Evolutionary conservation across 2,329 filamentous ascomycete species (phyloP).

Genomic region (Aspergillus cejpii): DNA sequence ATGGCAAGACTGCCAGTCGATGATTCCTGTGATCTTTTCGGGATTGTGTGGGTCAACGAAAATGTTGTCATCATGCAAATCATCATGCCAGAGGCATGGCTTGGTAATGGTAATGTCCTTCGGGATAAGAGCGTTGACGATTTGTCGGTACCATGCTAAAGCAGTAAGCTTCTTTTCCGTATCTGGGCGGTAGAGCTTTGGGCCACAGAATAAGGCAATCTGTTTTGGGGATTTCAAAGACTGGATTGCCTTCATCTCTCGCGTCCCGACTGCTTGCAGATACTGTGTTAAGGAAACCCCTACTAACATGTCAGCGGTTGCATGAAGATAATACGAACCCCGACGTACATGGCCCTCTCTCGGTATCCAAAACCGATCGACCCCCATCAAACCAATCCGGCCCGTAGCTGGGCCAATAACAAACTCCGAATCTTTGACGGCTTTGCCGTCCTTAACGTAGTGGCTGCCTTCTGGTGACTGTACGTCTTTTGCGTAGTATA

Average conservation of each 20-base stretch:
- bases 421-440: slow-evolving; percentile 19
- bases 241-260: slow-evolving; percentile 21
- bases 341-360: slow-evolving; percentile 26
- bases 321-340: slow-evolving; percentile 5
- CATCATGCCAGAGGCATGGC: slow-evolving; percentile 26
- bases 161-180: slow-evolving; percentile 21
- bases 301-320: slow-evolving; percentile 15
- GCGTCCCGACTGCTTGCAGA: slow-evolving; percentile 21
- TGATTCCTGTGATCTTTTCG: slow-evolving; percentile 24
- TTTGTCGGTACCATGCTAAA: slow-evolving; percentile 20
- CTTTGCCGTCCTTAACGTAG: slow-evolving; percentile 19
- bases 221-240: slow-evolving; percentile 20
- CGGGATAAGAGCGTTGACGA: slow-evolving; percentile 21
- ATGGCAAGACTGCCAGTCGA: slow-evolving; percentile 30
- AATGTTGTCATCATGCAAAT: slow-evolving; percentile 28
- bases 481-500: slow-evolving; percentile 23
- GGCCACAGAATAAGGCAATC: slow-evolving; percentile 26
- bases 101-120: slow-evolving; percentile 17
- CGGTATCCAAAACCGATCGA: slow-evolving; percentile 20
- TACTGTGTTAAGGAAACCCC: slow-evolving; percentile 22
- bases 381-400: slow-evolving; percentile 23
- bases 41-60: slow-evolving; percentile 28
- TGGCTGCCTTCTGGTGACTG: slow-evolving; percentile 15
- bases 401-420: slow-evolving; percentile 23
- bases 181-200: slow-evolving; percentile 23